Base-by-base conservation (phyloP, 345 rosid species). In the Streptanthus diversifolius region DNA sequence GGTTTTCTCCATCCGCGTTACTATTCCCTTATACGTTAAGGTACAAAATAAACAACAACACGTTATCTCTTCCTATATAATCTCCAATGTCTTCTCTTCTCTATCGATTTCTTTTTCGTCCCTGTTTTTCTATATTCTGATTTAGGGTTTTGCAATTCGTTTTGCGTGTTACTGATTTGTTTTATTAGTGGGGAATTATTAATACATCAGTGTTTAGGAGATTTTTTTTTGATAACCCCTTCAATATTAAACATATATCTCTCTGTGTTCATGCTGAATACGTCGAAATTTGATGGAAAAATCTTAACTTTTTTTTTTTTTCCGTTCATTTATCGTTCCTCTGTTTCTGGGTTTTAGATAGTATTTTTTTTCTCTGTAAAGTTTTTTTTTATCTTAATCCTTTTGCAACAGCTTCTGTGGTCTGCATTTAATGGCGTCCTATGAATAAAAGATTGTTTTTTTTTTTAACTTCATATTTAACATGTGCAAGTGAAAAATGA, bases 351-450 rank as follows among this genome's bases (percentile, higher is more conserved):
- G 55, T 51, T 75, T 72, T 52, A 5, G 10, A 30, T 29, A 37
- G 17, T 41, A 1, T 62, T 63, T 30, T 49, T 49, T 22, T 11
- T 5, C 55, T 75, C 48, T 59, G 69, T 41, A 32, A 40, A 43
- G 5, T 4, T 0, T 22, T 72, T 48, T 48, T 30, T 32, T 59
- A 11, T 63, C 64, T 15, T 18, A 56, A 56, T 33, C 8, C 33
- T 65, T 66, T 56, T n/a, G 5, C 15, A 43, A 22, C 32, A 51
- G 52, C 40, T 37, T 76, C 11, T 75, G 52, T 62, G 72, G 66
- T 62, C 74, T 70, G 60, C 66, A 56, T 70, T 55, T 70, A 64
- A 39, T 76, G 54, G 47, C 39, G 29, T 41, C 40, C 19, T 36
- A 45, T 22, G 45, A 19, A 25, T n/a, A 47, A 56, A 2, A 8